Evolutionary conservation across 139 green algal genomes (phyloP), one percentile per base, ranked within the genome.

Genomic region (Desmodesmus armatus): DNA sequence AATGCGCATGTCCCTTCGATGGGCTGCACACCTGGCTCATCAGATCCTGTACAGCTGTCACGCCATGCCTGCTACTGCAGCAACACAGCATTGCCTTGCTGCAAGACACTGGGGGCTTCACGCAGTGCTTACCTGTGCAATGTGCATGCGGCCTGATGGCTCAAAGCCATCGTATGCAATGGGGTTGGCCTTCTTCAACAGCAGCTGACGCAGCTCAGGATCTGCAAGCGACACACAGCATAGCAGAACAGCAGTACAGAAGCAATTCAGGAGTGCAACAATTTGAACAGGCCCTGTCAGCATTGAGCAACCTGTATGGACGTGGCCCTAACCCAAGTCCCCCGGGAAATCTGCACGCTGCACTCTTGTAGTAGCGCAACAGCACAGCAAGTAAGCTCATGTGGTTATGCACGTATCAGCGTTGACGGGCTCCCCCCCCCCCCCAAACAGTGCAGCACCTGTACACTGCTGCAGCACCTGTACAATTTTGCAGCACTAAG

Each of bases 121-220:
- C 60, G 33, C 2, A 69, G 60, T 31, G 27, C 79, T 17, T 41
- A 91, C 91, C 88, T 98, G 97, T 13, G 97, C 97, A 65, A 99
- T 99, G 91, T 99, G 97, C 97, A 99, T 99, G 41, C 97, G 90
- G 0, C 97, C 97, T n/a, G 93, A 98, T 1, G 98, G 98, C 88
- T 99, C 98, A 84, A 99, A 99, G 3, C 98, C 98, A 71, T 99
- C 98, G 87, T 99, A 99, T 27, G 95, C 96, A 1, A 98, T 90
- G 0, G 89, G 88, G 83, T 95, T 91, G 35, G 96, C 95, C 86
- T 96, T 96, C 73, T 98, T 96, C 15, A 44, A n/a, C 72, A 80
- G 33, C 72, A 80, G 27, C 72, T 80, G 29, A 13, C 72, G 44
- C 31, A 80, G 13, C 72, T 80, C 72, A 29, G 92, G 88, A 51